phyloP scores from a whole-genome alignment of 2,329 filamentous ascomycete genomes.

The Trichocomaceae sp. region DNA sequence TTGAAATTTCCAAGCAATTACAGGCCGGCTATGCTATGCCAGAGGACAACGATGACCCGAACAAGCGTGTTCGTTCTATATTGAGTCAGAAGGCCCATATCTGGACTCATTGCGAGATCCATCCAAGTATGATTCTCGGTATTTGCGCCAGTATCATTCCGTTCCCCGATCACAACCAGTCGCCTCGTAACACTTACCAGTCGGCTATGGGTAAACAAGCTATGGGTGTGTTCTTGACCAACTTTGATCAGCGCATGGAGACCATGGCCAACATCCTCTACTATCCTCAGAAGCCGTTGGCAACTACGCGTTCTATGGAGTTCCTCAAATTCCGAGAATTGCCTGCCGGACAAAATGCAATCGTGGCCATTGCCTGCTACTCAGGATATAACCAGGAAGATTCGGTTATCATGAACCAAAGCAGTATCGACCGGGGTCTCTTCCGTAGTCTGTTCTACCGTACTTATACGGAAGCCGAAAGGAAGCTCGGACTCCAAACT shows the following conservation, averaged over 20 bases:
- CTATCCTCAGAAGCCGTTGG: slow-evolving; percentile 95
- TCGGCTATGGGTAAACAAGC: slow-evolving; percentile 99
- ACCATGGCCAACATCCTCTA: slow-evolving; percentile 99
- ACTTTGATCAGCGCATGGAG: slow-evolving; percentile 95
- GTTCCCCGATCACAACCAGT: slow-evolving; percentile 97
- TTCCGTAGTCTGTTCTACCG: slow-evolving; percentile 98
- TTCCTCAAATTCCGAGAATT: slow-evolving; percentile 97
- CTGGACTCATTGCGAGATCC: slow-evolving; percentile 98
- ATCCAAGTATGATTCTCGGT: slow-evolving; percentile 97
- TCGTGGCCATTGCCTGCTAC: slow-evolving; percentile 95
- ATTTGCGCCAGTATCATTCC: slow-evolving; percentile 99
- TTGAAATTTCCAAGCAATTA: slow-evolving; percentile 68
- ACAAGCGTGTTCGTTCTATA: slow-evolving; percentile 79
- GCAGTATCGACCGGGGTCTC: slow-evolving; percentile 92
- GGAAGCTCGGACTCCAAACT: slow-evolving; percentile 87
- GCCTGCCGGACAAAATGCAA: slow-evolving; percentile 94
- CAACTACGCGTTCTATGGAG: slow-evolving; percentile 96
- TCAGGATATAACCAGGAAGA: slow-evolving; percentile 99
- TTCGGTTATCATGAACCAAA: slow-evolving; percentile 99
- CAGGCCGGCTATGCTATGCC: slow-evolving; percentile 58
- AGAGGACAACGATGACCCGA: slow-evolving; percentile 62
- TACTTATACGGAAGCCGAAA: slow-evolving; percentile 94
- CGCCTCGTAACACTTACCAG: slow-evolving; percentile 97
- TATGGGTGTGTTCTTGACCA: slow-evolving; percentile 98
- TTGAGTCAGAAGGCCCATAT: slow-evolving; percentile 82